A percentile compares a stretch with the other conserved stretches of the same genome.
Evolutionary conservation across 1,284 basidiomycete genomes (phyloP).

Genomic region (Puccinia novopanici): DNA sequence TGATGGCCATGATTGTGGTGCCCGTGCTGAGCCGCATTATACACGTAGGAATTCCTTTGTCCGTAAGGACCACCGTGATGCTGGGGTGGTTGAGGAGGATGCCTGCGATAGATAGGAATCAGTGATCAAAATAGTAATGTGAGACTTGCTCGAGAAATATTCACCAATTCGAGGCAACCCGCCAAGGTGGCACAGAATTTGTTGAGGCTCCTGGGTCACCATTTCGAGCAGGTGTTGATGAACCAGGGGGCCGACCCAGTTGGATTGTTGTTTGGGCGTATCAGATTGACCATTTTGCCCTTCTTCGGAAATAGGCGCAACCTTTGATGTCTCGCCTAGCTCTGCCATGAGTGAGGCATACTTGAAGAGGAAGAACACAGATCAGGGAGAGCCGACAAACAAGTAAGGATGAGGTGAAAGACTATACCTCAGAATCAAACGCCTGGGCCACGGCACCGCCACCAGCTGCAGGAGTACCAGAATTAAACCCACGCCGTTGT

Average conservation of each 20-base stretch:
- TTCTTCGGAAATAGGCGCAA: slow-evolving; percentile 39
- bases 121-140: neutral
- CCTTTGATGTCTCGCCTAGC: slow-evolving; percentile 72
- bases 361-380: slow-evolving; percentile 60
- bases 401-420: neutral
- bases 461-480: neutral
- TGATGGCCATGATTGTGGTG: slow-evolving; percentile 41
- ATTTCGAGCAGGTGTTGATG: slow-evolving; percentile 44
- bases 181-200: slow-evolving; percentile 39
- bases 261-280: slow-evolving; percentile 39
- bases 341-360: slow-evolving; percentile 97
- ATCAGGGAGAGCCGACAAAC: slow-evolving; percentile 9
- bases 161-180: slow-evolving; percentile 47
- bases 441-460: slow-evolving; percentile 44
- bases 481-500: slow-evolving; percentile 43
- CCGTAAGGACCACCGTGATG: slow-evolving; percentile 41
- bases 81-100: slow-evolving; percentile 48
- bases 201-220: slow-evolving; percentile 23
- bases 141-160: neutral
- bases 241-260: slow-evolving; percentile 34
- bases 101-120: slow-evolving; percentile 32
- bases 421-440: slow-evolving; percentile 48
- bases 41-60: slow-evolving; percentile 41
- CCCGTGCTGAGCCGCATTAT: slow-evolving; percentile 33
- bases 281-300: slow-evolving; percentile 25